A percentile compares a stretch with the other conserved stretches of the same genome.
phyloP scores from a whole-genome alignment of 805 yeast species.

The Wickerhamiella sergipiensis region DNA sequence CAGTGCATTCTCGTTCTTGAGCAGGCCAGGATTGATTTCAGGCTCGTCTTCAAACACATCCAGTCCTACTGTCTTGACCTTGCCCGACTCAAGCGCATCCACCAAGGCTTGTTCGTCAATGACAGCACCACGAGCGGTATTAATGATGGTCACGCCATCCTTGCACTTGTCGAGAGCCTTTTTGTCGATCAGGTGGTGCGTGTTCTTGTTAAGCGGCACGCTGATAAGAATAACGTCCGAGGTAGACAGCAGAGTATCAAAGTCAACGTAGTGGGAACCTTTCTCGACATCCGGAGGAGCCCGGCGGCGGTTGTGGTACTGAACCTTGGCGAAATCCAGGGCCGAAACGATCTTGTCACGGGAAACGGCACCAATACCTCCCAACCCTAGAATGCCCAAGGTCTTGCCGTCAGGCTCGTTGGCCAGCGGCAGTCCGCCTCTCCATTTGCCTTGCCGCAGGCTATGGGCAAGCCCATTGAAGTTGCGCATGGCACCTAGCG shows the following conservation, averaged over 20 bases:
- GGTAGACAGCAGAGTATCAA: slow-evolving; percentile 34
- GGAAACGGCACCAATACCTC: slow-evolving; percentile 47
- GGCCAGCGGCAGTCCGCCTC: slow-evolving; percentile 32
- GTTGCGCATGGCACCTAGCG: slow-evolving; percentile 41
- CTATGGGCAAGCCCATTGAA: slow-evolving; percentile 30
- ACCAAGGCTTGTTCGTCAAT: slow-evolving; percentile 40
- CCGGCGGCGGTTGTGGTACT: slow-evolving; percentile 39
- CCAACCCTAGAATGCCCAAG: slow-evolving; percentile 49
- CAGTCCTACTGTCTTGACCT: slow-evolving; percentile 39
- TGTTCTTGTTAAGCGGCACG: slow-evolving; percentile 40
- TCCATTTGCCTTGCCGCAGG: slow-evolving; percentile 35
- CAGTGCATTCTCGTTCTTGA: slow-evolving; percentile 32
- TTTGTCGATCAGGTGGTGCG: slow-evolving; percentile 36
- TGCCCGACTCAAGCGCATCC: slow-evolving; percentile 34
- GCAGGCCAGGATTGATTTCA: slow-evolving; percentile 33
- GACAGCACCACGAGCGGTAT: slow-evolving; percentile 50
- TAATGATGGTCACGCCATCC: slow-evolving; percentile 39
- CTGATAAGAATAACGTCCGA: slow-evolving; percentile 38
- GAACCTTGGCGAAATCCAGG: slow-evolving; percentile 36
- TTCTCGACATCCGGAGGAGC: slow-evolving; percentile 35
- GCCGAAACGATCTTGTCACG: slow-evolving; percentile 35
- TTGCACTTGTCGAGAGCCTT: slow-evolving; percentile 36
- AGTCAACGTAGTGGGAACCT: slow-evolving; percentile 31
- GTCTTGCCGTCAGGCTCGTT: slow-evolving; percentile 37
- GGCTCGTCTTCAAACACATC: slow-evolving; percentile 56